A percentile compares a stretch with the other conserved stretches of the same genome.
Conservation (phyloP, 75 land plant genomes). For the Pinus taeda region DNA sequence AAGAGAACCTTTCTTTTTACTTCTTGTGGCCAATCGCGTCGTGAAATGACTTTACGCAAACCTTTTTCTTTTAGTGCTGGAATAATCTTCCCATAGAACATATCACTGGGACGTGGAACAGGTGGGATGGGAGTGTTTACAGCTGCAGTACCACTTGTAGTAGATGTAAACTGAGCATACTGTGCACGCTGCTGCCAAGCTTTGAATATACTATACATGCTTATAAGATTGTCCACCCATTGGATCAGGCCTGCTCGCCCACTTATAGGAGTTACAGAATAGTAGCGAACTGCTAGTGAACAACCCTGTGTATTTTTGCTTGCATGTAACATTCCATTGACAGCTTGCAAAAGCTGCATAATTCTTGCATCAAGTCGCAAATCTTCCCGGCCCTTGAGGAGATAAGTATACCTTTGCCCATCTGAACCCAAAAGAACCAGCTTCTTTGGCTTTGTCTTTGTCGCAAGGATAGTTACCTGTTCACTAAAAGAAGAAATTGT, state of each 20-base stretch:
- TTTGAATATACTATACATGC: slow-evolving; percentile 94
- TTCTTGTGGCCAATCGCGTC: slow-evolving; percentile 99
- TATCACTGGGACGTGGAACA: slow-evolving; percentile 95
- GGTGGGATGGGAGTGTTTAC: slow-evolving; percentile 46
- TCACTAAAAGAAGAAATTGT: slow-evolving; percentile 82
- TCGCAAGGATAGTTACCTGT: slow-evolving; percentile 74
- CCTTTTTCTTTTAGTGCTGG: slow-evolving; percentile 99
- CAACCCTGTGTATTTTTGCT: slow-evolving; percentile 33
- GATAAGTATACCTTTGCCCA: slow-evolving; percentile 90
- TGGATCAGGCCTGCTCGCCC: slow-evolving; percentile 97
- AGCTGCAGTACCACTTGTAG: slow-evolving; percentile 22
- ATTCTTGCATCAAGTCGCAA: slow-evolving; percentile 98
- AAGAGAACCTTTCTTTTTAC: slow-evolving; percentile 93
- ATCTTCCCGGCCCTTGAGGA: slow-evolving; percentile 96
- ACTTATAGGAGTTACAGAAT: slow-evolving; percentile 99
- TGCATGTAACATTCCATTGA: slow-evolving; percentile 72
- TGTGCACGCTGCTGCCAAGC: slow-evolving; percentile 89
- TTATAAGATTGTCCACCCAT: slow-evolving; percentile 95
- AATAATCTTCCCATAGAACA: slow-evolving; percentile 99
- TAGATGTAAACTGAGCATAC: slow-evolving; percentile 47
- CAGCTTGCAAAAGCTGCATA: slow-evolving; percentile 93
- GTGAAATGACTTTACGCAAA: slow-evolving; percentile 90
- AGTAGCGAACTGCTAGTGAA: slow-evolving; percentile 69
- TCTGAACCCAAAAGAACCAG: slow-evolving; percentile 86
- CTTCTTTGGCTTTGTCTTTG: slow-evolving; percentile 98